Conservation (phyloP, 225 moss, liverwort and hornwort genomes). For the Straminergon stramineum region DNA sequence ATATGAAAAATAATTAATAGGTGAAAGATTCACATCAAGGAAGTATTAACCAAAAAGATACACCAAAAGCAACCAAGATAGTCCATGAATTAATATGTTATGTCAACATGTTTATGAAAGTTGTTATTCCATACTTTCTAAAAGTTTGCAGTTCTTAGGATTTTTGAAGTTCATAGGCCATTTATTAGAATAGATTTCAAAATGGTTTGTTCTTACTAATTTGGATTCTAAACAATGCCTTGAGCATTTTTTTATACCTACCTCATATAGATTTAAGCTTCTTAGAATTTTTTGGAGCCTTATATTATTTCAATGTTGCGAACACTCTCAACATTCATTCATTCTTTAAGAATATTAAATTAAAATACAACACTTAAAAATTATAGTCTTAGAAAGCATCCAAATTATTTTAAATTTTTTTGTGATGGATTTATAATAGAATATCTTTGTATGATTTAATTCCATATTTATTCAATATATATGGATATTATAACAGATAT, state of each 20-base stretch:
- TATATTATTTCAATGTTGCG: neutral
- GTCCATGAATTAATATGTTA: neutral
- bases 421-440: neutral
- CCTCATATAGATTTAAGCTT: neutral
- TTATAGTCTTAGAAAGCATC: neutral
- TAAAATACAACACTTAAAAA: neutral
- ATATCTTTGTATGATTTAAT: neutral
- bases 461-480: neutral
- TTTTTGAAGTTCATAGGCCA: neutral
- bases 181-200: neutral
- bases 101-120: neutral
- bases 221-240: neutral
- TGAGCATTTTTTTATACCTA: neutral
- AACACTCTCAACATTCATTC: neutral
- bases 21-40: neutral
- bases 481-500: neutral
- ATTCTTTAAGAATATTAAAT: too few relatives aligned
- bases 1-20: neutral
- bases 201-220: neutral
- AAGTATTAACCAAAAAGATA: neutral
- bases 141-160: neutral
- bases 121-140: neutral
- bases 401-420: neutral
- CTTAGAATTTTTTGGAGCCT: neutral
- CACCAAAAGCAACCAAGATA: neutral